A percentile compares a stretch with the other conserved stretches of the same genome.
Conservation (phyloP, 441 rosid genomes). For the Breynia disticha region DNA sequence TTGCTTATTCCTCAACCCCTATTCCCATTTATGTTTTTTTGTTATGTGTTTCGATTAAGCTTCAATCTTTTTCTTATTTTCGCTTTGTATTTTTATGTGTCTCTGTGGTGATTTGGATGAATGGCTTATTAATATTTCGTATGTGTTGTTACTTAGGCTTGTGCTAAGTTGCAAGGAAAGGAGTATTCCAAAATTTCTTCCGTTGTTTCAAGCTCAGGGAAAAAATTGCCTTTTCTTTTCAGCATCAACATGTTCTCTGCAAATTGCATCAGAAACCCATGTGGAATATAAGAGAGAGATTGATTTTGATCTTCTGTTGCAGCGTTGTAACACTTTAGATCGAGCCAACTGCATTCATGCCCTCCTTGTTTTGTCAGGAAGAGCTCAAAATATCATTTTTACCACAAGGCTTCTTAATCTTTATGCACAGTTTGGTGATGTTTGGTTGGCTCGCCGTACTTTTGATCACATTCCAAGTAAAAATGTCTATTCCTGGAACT, state of each 20-base stretch:
- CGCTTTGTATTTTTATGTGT: no score
- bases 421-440: constrained; percentile 43
- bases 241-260: constrained; percentile 22
- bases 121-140: no score
- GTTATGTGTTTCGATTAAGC: no score
- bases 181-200: constrained; percentile 14
- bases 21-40: no score
- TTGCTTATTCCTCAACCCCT: no score
- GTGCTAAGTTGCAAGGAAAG: constrained; percentile 20
- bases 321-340: constrained; percentile 32
- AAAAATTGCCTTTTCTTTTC: constrained; percentile 9
- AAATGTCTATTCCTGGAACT: constrained; percentile 66
- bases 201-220: constrained; percentile 11
- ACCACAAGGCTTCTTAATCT: constrained; percentile 52
- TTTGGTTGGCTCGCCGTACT: constrained; percentile 26
- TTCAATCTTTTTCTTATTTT: no score
- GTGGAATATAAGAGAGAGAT: constrained; percentile 16
- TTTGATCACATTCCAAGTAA: constrained; percentile 39
- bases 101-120: no score
- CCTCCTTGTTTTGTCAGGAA: constrained; percentile 45
- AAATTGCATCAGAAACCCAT: constrained; percentile 10
- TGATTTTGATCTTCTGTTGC: constrained; percentile 37
- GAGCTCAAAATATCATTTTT: constrained; percentile 21
- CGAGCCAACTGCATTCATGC: constrained; percentile 47
- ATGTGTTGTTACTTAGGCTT: constrained; percentile 23